phyloP scores from a whole-genome alignment of 2,329 filamentous ascomycete genomes.

The Aspergillus hiratsukae region DNA sequence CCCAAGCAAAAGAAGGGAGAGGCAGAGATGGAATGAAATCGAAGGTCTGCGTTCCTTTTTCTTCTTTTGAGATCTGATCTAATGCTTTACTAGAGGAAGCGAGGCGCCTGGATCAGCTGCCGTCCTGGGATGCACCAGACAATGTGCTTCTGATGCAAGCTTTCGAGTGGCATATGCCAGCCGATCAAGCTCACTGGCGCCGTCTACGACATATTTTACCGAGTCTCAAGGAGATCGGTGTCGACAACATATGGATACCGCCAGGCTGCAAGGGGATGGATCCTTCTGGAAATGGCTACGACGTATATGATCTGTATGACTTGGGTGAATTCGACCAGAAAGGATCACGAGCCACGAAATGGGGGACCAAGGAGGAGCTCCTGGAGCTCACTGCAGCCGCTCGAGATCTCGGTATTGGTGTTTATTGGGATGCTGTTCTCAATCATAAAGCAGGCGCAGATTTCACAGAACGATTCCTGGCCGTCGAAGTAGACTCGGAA shows the following conservation, averaged over 20 bases:
- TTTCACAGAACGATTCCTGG: slow-evolving; percentile 57
- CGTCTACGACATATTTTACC: slow-evolving; percentile 52
- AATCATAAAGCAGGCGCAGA: slow-evolving; percentile 71
- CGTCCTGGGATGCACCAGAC: slow-evolving; percentile 30
- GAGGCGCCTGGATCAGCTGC: slow-evolving; percentile 19
- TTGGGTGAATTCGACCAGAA: slow-evolving; percentile 71
- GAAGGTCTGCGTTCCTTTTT: slow-evolving; percentile 16
- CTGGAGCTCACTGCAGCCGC: slow-evolving; percentile 49
- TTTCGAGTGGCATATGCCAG: slow-evolving; percentile 69
- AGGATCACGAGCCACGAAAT: slow-evolving; percentile 59
- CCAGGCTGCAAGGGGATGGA: slow-evolving; percentile 65
- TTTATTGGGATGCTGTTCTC: slow-evolving; percentile 67
- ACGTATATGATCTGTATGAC: slow-evolving; percentile 67
- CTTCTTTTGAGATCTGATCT: background rate
- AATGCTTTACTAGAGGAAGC: slow-evolving; percentile 19
- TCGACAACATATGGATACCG: slow-evolving; percentile 64
- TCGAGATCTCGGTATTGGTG: slow-evolving; percentile 49
- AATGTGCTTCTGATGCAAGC: slow-evolving; percentile 59
- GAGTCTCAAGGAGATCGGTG: slow-evolving; percentile 54
- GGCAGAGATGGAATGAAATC: slow-evolving; percentile 19
- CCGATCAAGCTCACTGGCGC: slow-evolving; percentile 57
- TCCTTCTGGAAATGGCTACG: slow-evolving; percentile 61
- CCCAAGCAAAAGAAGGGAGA: slow-evolving; percentile 10
- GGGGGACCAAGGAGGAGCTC: slow-evolving; percentile 62
- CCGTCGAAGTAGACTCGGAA: slow-evolving; percentile 59